Evolutionary conservation across 2,329 filamentous ascomycete genomes (phyloP).

Genomic region (Remersonia thermophila): DNA sequence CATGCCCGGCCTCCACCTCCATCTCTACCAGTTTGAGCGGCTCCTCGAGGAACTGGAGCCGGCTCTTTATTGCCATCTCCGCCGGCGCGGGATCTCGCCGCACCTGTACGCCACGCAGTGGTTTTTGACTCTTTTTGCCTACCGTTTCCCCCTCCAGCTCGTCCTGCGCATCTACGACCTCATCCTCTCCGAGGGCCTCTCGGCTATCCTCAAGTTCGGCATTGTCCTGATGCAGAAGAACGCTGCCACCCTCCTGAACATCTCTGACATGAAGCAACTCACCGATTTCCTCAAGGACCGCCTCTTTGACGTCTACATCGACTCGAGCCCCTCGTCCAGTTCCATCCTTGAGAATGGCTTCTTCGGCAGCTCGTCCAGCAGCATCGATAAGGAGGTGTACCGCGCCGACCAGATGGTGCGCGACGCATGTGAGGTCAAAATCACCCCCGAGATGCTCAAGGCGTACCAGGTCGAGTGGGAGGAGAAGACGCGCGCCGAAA

Average conservation of each 20-base stretch:
- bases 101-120: slow-evolving; percentile 96
- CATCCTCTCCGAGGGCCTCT: slow-evolving; percentile 83
- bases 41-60: slow-evolving; percentile 89
- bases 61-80: slow-evolving; percentile 86
- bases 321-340: slow-evolving; percentile 80
- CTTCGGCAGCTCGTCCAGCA: slow-evolving; percentile 84
- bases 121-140: slow-evolving; percentile 98
- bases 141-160: slow-evolving; percentile 90
- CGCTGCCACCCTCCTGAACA: slow-evolving; percentile 58
- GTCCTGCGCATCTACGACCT: slow-evolving; percentile 95
- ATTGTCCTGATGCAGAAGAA: slow-evolving; percentile 97
- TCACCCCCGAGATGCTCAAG: slow-evolving; percentile 72
- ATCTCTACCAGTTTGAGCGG: slow-evolving; percentile 89
- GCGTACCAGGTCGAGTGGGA: slow-evolving; percentile 82
- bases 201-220: slow-evolving; percentile 87
- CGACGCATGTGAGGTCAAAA: slow-evolving; percentile 78
- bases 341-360: slow-evolving; percentile 94
- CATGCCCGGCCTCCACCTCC: slow-evolving; percentile 90
- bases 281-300: slow-evolving; percentile 88
- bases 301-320: slow-evolving; percentile 93
- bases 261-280: slow-evolving; percentile 84
- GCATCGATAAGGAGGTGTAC: slow-evolving; percentile 88
- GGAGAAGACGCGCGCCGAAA: slow-evolving; percentile 72
- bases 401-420: slow-evolving; percentile 85
- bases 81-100: slow-evolving; percentile 73